Percentiles rank a stretch among this genome's conserved stretches.
phyloP scores from a whole-genome alignment of 2,329 filamentous ascomycete species.

The Fonsecaea pedrosoi region DNA sequence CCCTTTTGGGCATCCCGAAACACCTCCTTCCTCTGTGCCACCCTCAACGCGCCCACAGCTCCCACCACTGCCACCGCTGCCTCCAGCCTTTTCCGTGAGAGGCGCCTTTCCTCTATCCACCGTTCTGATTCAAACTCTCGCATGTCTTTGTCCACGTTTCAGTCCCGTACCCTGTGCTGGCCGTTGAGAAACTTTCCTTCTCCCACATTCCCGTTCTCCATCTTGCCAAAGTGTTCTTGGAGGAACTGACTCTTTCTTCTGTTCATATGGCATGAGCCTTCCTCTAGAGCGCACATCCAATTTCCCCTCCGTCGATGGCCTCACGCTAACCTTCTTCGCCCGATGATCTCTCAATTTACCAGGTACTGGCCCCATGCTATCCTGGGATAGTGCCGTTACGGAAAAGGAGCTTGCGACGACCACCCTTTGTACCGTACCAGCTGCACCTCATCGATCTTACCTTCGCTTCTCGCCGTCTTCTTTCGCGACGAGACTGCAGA shows the following conservation, averaged over 20 bases:
- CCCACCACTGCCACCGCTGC: too few relatives aligned
- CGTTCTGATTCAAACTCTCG: background rate
- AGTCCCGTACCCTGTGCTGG: background rate
- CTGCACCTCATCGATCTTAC: slow-evolving; percentile 13
- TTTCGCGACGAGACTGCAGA: slow-evolving; percentile 8
- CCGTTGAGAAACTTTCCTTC: background rate
- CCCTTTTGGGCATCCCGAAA: slow-evolving; percentile 34
- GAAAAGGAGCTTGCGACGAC: slow-evolving; percentile 32
- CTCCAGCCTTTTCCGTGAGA: slow-evolving; percentile 9
- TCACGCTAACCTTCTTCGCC: slow-evolving; percentile 30
- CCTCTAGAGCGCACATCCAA: slow-evolving; percentile 30
- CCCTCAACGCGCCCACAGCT: slow-evolving; percentile 25
- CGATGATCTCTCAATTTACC: slow-evolving; percentile 34
- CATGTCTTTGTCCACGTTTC: slow-evolving; percentile 15
- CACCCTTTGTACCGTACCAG: background rate
- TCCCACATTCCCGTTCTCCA: background rate
- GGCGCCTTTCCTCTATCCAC: slow-evolving; percentile 12
- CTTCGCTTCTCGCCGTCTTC: slow-evolving; percentile 17
- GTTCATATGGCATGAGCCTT: slow-evolving; percentile 1
- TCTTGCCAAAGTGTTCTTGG: slow-evolving; percentile 8
- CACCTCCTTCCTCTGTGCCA: slow-evolving; percentile 32
- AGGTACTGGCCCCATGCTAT: slow-evolving; percentile 27
- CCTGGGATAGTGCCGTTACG: slow-evolving; percentile 21
- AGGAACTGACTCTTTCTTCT: slow-evolving; percentile 9
- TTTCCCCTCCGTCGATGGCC: slow-evolving; percentile 33